A percentile compares a stretch with the other conserved stretches of the same genome.
Evolutionary conservation across 768 basidiomycete genomes (phyloP).

Genomic region (Pleurotus sapidus): DNA sequence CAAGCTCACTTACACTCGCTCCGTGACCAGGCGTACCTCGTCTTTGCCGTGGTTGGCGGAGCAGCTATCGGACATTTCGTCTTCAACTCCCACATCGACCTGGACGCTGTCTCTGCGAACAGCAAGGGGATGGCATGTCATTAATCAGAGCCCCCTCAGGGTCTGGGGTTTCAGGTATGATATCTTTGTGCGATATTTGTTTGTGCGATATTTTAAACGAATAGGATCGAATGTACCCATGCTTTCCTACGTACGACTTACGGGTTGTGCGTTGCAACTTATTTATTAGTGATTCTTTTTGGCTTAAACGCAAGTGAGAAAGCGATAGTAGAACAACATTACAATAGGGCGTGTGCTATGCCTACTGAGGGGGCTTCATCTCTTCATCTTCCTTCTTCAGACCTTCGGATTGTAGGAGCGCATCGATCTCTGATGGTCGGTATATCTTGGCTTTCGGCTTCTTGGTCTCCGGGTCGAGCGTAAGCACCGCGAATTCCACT

Average conservation of each 20-base stretch:
- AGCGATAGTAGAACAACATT: too few species aligned
- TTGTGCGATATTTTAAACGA: too few species aligned
- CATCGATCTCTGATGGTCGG: conserved; percentile 84
- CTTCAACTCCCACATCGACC: conserved; percentile 64
- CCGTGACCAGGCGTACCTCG: conserved; percentile 71
- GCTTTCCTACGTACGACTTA: too few species aligned
- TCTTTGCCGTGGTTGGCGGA: conserved; percentile 76
- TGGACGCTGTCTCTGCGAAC: conserved; percentile 47
- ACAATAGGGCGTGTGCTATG: conserved; percentile 14
- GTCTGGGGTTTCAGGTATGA: neutral
- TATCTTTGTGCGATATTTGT: too few species aligned
- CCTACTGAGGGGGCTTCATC: conserved; percentile 47
- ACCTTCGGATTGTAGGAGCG: conserved; percentile 72
- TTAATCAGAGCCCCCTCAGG: conserved; percentile 23
- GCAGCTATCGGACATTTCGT: conserved; percentile 82
- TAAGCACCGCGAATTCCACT: conserved; percentile 98
- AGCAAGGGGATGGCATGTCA: conserved; percentile 81
- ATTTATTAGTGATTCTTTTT: too few species aligned
- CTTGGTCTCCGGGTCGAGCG: conserved; percentile 73
- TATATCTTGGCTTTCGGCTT: conserved; percentile 91
- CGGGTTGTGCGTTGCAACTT: too few species aligned
- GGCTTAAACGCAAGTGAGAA: too few species aligned
- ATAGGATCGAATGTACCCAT: too few species aligned
- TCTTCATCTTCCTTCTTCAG: conserved; percentile 87
- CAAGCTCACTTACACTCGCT: neutral